A percentile compares a stretch with the other conserved stretches of the same genome.
Conservation (phyloP, 2,329 filamentous ascomycete genomes). For the Ophiostoma perfectum region DNA sequence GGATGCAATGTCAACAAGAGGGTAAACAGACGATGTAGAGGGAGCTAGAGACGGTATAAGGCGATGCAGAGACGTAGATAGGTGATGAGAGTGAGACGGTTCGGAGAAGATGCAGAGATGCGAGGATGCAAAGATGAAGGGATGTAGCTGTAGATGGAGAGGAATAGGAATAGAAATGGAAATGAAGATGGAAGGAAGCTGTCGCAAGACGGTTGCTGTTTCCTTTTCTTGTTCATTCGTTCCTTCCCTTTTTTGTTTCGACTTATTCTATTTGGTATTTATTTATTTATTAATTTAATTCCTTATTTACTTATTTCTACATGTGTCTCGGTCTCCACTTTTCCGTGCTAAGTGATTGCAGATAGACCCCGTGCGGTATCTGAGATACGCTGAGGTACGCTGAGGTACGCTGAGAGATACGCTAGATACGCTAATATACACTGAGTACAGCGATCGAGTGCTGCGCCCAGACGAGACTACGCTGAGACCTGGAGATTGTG, state of each 20-base stretch:
- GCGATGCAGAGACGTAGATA: not conserved
- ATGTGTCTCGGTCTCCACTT: not conserved
- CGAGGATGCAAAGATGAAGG: not conserved
- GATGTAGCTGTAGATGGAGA: not conserved
- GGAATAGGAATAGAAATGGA: constrained; percentile 1
- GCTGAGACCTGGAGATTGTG: no score
- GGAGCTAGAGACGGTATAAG: not conserved
- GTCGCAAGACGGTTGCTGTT: not conserved
- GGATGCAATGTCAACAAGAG: not conserved
- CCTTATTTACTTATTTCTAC: not conserved
- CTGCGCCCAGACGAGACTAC: no score
- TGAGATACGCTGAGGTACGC: not conserved
- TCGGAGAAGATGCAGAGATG: not conserved
- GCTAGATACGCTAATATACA: no score
- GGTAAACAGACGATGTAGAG: not conserved
- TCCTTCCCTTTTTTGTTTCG: not conserved
- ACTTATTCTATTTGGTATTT: not conserved
- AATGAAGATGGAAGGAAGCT: not conserved
- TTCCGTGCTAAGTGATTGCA: not conserved
- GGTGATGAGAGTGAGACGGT: not conserved
- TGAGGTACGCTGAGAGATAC: no score
- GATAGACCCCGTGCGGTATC: not conserved
- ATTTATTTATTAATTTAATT: not conserved
- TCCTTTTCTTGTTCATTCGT: not conserved
- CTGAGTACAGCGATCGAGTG: no score